Percentiles rank a stretch among this genome's conserved stretches.
Evolutionary conservation across 1,139 yeast species (phyloP).

Genomic region (Magnusiomyces tetraspermus): DNA sequence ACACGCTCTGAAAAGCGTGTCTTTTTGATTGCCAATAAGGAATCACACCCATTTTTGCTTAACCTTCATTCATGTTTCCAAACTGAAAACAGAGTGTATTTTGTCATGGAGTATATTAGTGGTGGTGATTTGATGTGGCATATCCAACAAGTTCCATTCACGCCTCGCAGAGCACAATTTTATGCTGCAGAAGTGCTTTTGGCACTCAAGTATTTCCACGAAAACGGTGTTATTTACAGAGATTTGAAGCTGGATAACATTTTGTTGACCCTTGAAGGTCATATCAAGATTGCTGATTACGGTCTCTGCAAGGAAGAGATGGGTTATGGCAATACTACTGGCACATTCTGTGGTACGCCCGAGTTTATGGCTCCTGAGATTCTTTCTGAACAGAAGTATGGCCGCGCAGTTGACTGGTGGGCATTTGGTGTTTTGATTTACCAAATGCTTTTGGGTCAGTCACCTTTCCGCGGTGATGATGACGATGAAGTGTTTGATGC

Average conservation of each 20-base stretch:
- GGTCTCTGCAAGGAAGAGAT: conserved; percentile 94
- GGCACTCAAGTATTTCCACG: conserved; percentile 89
- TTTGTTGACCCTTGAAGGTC: conserved; percentile 82
- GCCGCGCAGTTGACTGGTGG: conserved; percentile 98
- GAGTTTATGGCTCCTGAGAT: conserved; percentile 99
- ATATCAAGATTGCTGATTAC: conserved; percentile 91
- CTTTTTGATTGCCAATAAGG: conserved; percentile 79
- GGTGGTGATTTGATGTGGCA: conserved; percentile 99
- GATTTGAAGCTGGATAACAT: conserved; percentile 94
- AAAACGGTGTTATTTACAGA: conserved; percentile 90
- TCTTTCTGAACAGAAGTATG: conserved; percentile 82
- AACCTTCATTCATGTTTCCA: conserved; percentile 94
- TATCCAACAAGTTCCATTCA: conserved; percentile 83
- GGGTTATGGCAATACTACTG: conserved; percentile 86
- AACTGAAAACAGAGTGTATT: conserved; percentile 92
- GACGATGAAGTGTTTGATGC: conserved; percentile 98
- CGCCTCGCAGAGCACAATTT: conserved; percentile 86
- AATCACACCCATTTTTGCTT: conserved; percentile 84
- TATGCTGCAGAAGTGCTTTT: conserved; percentile 93
- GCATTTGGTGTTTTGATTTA: conserved; percentile 94
- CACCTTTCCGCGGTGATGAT: conserved; percentile 97
- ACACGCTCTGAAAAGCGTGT: conserved; percentile 91
- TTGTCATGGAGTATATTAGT: conserved; percentile 94
- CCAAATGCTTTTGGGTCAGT: conserved; percentile 92
- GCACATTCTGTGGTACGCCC: conserved; percentile 98